Conservation (phyloP, 139 green algal species). For the Desmodesmus armatus region DNA sequence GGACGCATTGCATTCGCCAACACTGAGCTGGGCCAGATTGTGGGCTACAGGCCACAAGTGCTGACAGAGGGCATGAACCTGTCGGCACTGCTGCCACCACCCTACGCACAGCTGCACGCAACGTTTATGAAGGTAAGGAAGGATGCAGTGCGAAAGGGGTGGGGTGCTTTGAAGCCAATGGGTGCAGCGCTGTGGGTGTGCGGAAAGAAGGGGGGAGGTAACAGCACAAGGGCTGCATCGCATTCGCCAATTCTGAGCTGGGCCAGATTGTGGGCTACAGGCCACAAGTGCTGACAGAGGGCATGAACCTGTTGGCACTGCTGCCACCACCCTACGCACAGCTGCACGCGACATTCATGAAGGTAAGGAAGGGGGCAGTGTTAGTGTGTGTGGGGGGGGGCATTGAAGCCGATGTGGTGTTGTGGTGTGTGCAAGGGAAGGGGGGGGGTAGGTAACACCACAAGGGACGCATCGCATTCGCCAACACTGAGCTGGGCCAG, state of each 20-base stretch:
- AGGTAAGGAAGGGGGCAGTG: too few species aligned
- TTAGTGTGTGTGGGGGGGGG: too few species aligned
- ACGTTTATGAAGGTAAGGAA: slow-evolving; percentile 58
- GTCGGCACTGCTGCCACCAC: slow-evolving; percentile 48
- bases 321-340: slow-evolving; percentile 52
- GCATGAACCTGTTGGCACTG: slow-evolving; percentile 49
- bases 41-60: slow-evolving; percentile 44
- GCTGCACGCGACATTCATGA: slow-evolving; percentile 60
- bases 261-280: slow-evolving; percentile 42
- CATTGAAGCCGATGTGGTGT: too few species aligned
- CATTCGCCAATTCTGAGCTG: slow-evolving; percentile 38
- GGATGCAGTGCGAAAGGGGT: too few species aligned
- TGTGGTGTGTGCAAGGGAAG: too few species aligned
- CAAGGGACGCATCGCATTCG: slow-evolving; percentile 40
- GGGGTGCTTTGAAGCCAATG: too few species aligned
- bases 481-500: slow-evolving; percentile 1
- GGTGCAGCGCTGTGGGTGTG: too few species aligned
- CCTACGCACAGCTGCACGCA: slow-evolving; percentile 55
- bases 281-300: slow-evolving; percentile 14
- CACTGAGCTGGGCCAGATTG: slow-evolving; percentile 4
- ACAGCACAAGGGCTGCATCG: slow-evolving; percentile 28
- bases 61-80: slow-evolving; percentile 46
- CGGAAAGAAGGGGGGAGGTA: too few species aligned
- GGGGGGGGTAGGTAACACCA: too few species aligned
- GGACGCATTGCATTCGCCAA: slow-evolving; percentile 42